Evolutionary conservation across 495 filamentous ascomycete genomes (phyloP), one percentile per base, ranked within the genome.

Genomic region (Lophium mytilinum): DNA sequence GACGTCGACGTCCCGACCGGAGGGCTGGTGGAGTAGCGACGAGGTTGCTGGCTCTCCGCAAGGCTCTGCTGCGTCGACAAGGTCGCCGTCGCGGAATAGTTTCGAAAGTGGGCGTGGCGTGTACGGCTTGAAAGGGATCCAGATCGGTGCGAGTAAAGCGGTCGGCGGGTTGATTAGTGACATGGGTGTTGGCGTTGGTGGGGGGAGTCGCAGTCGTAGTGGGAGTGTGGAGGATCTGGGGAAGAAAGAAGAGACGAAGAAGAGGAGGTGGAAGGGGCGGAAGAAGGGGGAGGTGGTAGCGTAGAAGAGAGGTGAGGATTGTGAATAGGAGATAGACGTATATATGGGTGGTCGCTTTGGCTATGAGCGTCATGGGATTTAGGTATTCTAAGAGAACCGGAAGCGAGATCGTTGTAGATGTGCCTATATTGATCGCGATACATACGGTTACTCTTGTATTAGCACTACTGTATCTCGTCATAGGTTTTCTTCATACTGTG

Each of bases 1-100:
- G 17, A 49, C 57, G 0, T 46, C 58, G 10, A 65, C 62, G 9
- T 54, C 48, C 34, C 50, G 62, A 3, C 62, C 62, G 4, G 62
- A 65, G 46, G 62, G 62, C 36, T 65, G 62, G 62, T 65, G 62
- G 62, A 57, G 51, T 54, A 61, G 58, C 11, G 62, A 65, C 19
- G 62, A 64, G 21, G 61, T 64, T 14, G 61, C 61, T 7, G 61
- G 61, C 9, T 57, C 59, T 0, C 24, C 24, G 3, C 49, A 49
- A 0, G 53, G 56, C 41, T 51, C 50, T 43, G 50, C 54, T 37
- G 45, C 54, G 14, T 37, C 50, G 12, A 58, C 50, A 12, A 46
- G 34, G 37, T 56, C 47, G 33, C 46, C 49, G 30, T 41, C 49
- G 10, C 37, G 58, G 18, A 14, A 3, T 15, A 61, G 58, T 15